Evolutionary conservation across 2,329 filamentous ascomycete genomes (phyloP).

Genomic region (Capronia epimyces): DNA sequence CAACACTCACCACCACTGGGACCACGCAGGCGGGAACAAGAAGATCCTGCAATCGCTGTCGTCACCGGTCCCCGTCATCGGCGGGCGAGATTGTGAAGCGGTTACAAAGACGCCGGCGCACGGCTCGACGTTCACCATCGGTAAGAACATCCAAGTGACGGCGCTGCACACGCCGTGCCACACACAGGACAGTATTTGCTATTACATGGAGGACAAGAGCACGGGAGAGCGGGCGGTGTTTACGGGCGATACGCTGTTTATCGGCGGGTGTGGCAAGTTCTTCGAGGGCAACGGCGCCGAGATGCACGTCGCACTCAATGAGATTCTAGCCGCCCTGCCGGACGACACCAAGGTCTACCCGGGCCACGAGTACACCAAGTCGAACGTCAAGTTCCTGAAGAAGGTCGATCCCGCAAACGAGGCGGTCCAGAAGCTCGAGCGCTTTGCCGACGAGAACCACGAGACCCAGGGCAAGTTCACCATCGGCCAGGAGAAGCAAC

Average conservation of each 20-base stretch:
- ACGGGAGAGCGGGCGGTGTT: constrained; percentile 70
- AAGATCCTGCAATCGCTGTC: constrained; percentile 56
- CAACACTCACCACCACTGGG: constrained; percentile 95
- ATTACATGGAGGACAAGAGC: constrained; percentile 67
- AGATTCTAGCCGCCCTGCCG: constrained; percentile 71
- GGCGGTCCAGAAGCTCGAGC: constrained; percentile 68
- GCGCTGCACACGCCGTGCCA: constrained; percentile 95
- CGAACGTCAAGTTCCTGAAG: constrained; percentile 76
- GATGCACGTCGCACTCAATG: constrained; percentile 91
- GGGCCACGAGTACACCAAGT: constrained; percentile 97
- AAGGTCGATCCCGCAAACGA: constrained; percentile 38
- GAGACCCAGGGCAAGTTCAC: constrained; percentile 95
- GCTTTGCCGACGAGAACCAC: constrained; percentile 71
- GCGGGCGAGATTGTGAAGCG: constrained; percentile 75
- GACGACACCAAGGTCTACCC: constrained; percentile 91
- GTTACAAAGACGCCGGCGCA: constrained; percentile 74
- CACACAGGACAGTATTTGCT: constrained; percentile 98
- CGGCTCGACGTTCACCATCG: constrained; percentile 73
- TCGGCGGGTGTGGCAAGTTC: constrained; percentile 89
- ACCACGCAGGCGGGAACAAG: constrained; percentile 88
- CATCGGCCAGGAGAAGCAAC: constrained; percentile 88
- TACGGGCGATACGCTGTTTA: constrained; percentile 93
- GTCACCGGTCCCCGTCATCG: constrained; percentile 70
- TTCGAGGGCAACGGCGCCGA: constrained; percentile 86
- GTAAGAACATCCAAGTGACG: constrained; percentile 70